Conservation (phyloP, 768 basidiomycete genomes). For the Fomitopsis serialis region DNA sequence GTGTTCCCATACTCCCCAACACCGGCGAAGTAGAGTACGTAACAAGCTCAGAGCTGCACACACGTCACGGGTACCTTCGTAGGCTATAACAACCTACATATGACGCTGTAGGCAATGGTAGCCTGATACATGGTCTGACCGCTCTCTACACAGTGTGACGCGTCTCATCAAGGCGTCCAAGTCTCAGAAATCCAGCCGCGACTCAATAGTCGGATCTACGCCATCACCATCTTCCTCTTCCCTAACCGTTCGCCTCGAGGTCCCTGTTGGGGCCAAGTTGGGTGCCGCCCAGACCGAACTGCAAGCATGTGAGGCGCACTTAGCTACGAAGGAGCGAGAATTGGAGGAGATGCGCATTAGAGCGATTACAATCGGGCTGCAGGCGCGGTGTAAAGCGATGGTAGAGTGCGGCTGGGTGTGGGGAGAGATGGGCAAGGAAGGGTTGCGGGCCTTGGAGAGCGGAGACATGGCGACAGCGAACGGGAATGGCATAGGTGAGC, state of each 20-base stretch:
- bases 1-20: too few relatives aligned
- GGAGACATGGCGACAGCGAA: slow-evolving; percentile 3
- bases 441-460: slow-evolving; percentile 38
- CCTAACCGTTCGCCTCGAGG: slow-evolving; percentile 21
- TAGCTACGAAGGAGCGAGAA: slow-evolving; percentile 65
- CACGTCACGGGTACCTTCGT: too few relatives aligned
- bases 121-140: background rate
- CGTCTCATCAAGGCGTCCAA: slow-evolving; percentile 74
- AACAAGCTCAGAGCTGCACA: too few relatives aligned
- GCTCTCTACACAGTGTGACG: slow-evolving; percentile 47
- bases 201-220: slow-evolving; percentile 25
- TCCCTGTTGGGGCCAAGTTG: slow-evolving; percentile 39
- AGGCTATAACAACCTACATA: too few relatives aligned
- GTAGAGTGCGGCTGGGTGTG: slow-evolving; percentile 66
- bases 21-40: too few relatives aligned
- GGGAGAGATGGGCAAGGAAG: slow-evolving; percentile 63
- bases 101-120: too few relatives aligned
- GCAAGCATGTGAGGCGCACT: slow-evolving; percentile 76
- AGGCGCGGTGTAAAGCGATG: slow-evolving; percentile 57
- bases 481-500: background rate
- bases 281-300: slow-evolving; percentile 67
- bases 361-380: slow-evolving; percentile 59
- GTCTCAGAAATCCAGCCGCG: slow-evolving; percentile 38
- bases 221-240: slow-evolving; percentile 43
- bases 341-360: slow-evolving; percentile 46